Conservation (phyloP, 306 rosid species). For the Amphicarpaea edgeworthii region DNA sequence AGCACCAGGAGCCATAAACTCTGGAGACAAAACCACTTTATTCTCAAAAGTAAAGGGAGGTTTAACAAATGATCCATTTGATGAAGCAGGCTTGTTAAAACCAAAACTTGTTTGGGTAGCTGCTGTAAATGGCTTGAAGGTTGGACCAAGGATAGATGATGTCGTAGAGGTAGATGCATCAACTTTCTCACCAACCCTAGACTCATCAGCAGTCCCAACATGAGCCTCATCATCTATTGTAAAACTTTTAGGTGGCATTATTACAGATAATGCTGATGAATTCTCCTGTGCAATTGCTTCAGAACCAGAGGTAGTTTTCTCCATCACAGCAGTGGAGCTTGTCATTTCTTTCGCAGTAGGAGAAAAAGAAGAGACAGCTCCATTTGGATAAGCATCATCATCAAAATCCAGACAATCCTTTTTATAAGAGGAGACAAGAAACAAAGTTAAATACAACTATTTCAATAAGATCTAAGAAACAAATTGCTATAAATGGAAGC, state of each 20-base stretch:
- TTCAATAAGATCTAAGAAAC: conserved; percentile 26
- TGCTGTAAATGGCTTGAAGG: conserved; percentile 41
- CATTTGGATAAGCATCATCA: conserved; percentile 63
- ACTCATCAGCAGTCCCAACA: conserved; percentile 42
- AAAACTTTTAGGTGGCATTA: conserved; percentile 42
- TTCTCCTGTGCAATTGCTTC: conserved; percentile 48
- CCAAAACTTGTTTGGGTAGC: conserved; percentile 45
- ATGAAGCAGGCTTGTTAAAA: conserved; percentile 49
- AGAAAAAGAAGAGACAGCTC: conserved; percentile 51
- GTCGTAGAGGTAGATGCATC: conserved; percentile 36
- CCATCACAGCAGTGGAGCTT: conserved; percentile 40
- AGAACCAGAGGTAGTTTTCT: conserved; percentile 45
- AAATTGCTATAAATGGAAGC: conserved; percentile 19
- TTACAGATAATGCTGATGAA: conserved; percentile 47
- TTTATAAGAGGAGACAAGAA: conserved; percentile 17
- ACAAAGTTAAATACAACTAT: conserved; percentile 20
- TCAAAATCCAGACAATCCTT: conserved; percentile 82
- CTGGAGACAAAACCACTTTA: conserved; percentile 33
- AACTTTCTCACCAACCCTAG: conserved; percentile 53
- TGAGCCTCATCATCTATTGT: conserved; percentile 45
- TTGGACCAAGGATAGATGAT: conserved; percentile 40
- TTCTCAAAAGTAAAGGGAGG: conserved; percentile 43
- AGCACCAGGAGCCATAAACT: conserved; percentile 33
- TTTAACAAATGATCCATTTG: conserved; percentile 50
- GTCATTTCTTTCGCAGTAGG: conserved; percentile 52